phyloP scores from a whole-genome alignment of 2,329 filamentous ascomycete species.

The Botrytis galanthina region DNA sequence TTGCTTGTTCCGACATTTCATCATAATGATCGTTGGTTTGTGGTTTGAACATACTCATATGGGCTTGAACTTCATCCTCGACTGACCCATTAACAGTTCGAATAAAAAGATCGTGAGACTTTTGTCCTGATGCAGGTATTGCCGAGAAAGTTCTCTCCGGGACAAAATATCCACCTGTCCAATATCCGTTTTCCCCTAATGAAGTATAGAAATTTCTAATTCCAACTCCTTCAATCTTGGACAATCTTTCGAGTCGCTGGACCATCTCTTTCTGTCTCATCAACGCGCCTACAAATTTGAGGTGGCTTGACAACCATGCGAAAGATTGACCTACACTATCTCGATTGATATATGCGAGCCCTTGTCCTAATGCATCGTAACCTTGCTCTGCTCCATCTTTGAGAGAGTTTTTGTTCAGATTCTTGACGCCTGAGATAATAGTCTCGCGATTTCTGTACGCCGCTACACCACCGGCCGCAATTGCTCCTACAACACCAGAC shows the following conservation, averaged over 20 bases:
- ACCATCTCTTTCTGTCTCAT: constrained; percentile 71
- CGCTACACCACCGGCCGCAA: constrained; percentile 75
- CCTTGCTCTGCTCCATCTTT: constrained; percentile 45
- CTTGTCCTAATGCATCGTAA: constrained; percentile 43
- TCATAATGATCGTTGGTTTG: constrained; percentile 32
- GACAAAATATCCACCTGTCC: constrained; percentile 58
- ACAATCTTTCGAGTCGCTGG: constrained; percentile 62
- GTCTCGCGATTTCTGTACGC: constrained; percentile 75
- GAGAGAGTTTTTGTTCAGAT: constrained; percentile 36
- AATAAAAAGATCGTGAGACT: constrained; percentile 24
- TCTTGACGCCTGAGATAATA: constrained; percentile 52
- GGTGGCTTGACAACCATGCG: constrained; percentile 75
- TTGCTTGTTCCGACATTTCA: constrained; percentile 25
- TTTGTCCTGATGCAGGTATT: constrained; percentile 46
- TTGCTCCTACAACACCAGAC: constrained; percentile 77
- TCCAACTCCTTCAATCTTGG: constrained; percentile 60
- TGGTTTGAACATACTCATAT: constrained; percentile 34
- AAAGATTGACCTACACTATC: constrained; percentile 66
- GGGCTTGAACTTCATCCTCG: constrained; percentile 32
- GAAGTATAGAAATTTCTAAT: constrained; percentile 75
- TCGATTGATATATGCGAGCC: constrained; percentile 56
- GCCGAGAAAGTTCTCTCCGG: constrained; percentile 78
- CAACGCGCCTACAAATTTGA: constrained; percentile 81
- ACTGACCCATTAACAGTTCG: constrained; percentile 30
- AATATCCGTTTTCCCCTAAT: constrained; percentile 68